A percentile compares a stretch with the other conserved stretches of the same genome.
Conservation (phyloP, 495 filamentous ascomycete species). For the Hypoxylon crocopeplum region DNA sequence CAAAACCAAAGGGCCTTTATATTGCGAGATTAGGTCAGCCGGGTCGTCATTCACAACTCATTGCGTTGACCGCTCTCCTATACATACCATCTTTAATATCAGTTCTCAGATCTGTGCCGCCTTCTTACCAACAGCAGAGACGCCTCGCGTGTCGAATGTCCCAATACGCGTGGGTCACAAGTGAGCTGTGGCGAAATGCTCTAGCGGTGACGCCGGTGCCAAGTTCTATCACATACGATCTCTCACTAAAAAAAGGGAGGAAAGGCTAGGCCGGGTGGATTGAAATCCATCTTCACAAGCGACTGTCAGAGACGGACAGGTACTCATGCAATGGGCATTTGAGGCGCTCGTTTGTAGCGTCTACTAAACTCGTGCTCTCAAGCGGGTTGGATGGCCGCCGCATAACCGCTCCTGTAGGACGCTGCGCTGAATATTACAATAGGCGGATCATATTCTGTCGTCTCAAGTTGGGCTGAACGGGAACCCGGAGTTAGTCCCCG, state of each 20-base stretch:
- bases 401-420: neutral
- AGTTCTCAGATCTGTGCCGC: neutral
- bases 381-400: conserved; percentile 1
- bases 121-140: neutral
- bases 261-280: conserved; percentile 10
- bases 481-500: conserved; percentile 18
- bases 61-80: conserved; percentile 12
- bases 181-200: conserved; percentile 16
- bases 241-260: neutral
- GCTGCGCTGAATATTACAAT: conserved; percentile 3
- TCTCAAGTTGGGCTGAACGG: neutral
- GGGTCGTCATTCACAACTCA: neutral
- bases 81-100: neutral
- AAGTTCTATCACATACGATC: conserved; percentile 5
- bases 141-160: neutral
- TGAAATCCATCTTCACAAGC: neutral
- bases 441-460: conserved; percentile 10
- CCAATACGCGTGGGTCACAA: conserved; percentile 6
- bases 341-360: conserved; percentile 1
- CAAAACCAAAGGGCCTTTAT: neutral
- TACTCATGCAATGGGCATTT: conserved; percentile 4
- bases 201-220: conserved; percentile 27
- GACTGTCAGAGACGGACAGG: conserved; percentile 3
- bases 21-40: conserved; percentile 23
- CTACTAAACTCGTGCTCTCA: neutral